These are phyloP conservation scores for Suhomyces bokatorum DNA, from an alignment of 1,139 yeast species.

Conservation along the genomic window DNA sequence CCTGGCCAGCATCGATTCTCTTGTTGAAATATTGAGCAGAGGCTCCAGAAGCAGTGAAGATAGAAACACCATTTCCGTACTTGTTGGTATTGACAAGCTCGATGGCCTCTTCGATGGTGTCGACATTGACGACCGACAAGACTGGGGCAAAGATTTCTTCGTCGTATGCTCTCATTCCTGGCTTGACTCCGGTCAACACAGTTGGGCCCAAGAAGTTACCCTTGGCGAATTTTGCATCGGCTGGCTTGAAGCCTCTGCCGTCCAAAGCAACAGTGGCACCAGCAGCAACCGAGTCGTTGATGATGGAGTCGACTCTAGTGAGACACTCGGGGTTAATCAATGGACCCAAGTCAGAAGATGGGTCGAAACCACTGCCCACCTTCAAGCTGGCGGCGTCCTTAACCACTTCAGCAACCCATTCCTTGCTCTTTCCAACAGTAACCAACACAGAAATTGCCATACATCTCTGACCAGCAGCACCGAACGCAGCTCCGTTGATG, in stretches of 20 bases:
- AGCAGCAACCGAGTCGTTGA: conserved; percentile 55
- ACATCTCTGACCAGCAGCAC: conserved; percentile 86
- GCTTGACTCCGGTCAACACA: conserved; percentile 59
- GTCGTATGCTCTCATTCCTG: conserved; percentile 71
- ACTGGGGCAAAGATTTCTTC: conserved; percentile 82
- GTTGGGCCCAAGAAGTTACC: conserved; percentile 82
- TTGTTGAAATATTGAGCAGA: conserved; percentile 70
- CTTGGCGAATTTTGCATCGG: conserved; percentile 48
- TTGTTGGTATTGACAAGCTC: conserved; percentile 61
- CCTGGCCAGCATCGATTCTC: conserved; percentile 74
- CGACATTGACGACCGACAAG: conserved; percentile 60
- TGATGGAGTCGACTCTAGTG: conserved; percentile 55
- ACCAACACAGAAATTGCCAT: conserved; percentile 79
- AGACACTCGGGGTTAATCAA: conserved; percentile 63
- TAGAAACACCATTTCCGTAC: conserved; percentile 74
- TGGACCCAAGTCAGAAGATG: conserved; percentile 68
- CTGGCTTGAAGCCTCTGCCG: conserved; percentile 57
- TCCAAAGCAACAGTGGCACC: conserved; percentile 63
- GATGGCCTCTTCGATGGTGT: conserved; percentile 73
- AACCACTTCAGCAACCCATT: conserved; percentile 64
- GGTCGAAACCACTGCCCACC: conserved; percentile 69
- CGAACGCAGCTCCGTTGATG: conserved; percentile 75
- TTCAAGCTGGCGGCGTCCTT: conserved; percentile 57
- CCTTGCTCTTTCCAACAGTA: conserved; percentile 69
- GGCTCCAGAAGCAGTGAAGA: conserved; percentile 71